A percentile compares a stretch with the other conserved stretches of the same genome.
These are phyloP conservation scores for Beta lomatogona DNA, from an alignment of 179 eudicot species.

Conservation along the genomic window DNA sequence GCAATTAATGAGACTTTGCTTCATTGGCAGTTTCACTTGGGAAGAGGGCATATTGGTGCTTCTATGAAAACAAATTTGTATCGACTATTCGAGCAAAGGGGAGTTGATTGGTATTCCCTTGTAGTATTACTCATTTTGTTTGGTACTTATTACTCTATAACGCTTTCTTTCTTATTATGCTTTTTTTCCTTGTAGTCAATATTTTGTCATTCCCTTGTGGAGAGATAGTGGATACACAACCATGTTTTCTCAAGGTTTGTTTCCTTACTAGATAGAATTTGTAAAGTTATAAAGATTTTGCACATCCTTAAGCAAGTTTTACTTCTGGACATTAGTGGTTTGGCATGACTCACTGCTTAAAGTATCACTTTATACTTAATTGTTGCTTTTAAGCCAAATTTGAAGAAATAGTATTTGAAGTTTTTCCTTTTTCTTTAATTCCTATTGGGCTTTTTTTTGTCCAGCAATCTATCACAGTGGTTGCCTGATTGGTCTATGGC, in stretches of 20 bases:
- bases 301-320: neutral
- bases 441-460: too few species aligned
- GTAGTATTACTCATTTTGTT: neutral
- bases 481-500: neutral
- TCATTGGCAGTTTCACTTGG: conserved; percentile 68
- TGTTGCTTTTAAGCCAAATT: neutral
- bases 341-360: neutral
- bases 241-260: conserved; percentile 90
- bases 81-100: conserved; percentile 67
- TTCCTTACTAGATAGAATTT: conserved; percentile 10
- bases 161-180: conserved; percentile 20
- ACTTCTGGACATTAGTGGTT: neutral
- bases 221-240: conserved; percentile 92
- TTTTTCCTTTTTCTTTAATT: neutral
- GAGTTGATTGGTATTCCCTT: conserved; percentile 52
- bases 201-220: conserved; percentile 90
- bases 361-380: neutral
- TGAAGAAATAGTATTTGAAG: neutral
- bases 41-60: conserved; percentile 88
- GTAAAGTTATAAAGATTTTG: neutral
- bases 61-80: conserved; percentile 74
- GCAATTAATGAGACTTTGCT: conserved; percentile 9
- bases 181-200: conserved; percentile 50
- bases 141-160: conserved; percentile 7
- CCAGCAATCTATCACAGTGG: too few species aligned